Percentiles rank a stretch among this genome's conserved stretches.
These are phyloP conservation scores for Cercospora sesami DNA, from an alignment of 2,329 filamentous ascomycete genomes.

Conservation along the genomic window DNA sequence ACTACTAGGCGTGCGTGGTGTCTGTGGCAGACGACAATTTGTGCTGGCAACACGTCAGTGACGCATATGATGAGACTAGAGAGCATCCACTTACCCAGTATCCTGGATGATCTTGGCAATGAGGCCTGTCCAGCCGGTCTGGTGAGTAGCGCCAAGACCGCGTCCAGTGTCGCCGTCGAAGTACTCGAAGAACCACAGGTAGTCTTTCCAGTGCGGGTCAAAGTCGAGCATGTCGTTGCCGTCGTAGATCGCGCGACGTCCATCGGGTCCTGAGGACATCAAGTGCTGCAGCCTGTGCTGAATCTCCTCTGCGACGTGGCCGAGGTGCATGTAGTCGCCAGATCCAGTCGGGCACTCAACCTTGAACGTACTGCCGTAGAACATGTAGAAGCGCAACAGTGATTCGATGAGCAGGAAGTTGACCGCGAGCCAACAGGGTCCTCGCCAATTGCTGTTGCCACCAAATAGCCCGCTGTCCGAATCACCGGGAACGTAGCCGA, in stretches of 20 bases:
- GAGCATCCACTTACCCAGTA: conserved; percentile 69
- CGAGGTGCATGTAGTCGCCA: conserved; percentile 91
- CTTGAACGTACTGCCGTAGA: conserved; percentile 84
- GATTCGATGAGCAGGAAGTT: conserved; percentile 95
- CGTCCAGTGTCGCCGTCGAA: conserved; percentile 91
- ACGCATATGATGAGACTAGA: background rate
- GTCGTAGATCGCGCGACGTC: conserved; percentile 82
- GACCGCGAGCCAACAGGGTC: conserved; percentile 90
- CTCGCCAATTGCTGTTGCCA: conserved; percentile 97
- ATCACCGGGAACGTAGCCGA: conserved; percentile 90
- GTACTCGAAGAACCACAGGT: conserved; percentile 96
- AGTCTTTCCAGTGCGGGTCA: conserved; percentile 88
- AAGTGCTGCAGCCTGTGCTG: conserved; percentile 93
- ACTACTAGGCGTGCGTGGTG: conserved; percentile 79
- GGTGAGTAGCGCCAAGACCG: conserved; percentile 87
- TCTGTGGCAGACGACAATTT: conserved; percentile 88
- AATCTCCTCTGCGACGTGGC: conserved; percentile 90
- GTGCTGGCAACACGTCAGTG: conserved; percentile 60
- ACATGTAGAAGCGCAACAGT: conserved; percentile 92
- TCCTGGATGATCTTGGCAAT: conserved; percentile 98
- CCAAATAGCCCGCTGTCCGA: conserved; percentile 94
- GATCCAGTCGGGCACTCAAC: conserved; percentile 94
- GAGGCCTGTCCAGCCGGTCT: conserved; percentile 94
- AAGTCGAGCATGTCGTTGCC: conserved; percentile 84
- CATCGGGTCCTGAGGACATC: conserved; percentile 80